A percentile compares a stretch with the other conserved stretches of the same genome.
Conservation (phyloP, 148 eudicot species). For the Rhododendron henanense region DNA sequence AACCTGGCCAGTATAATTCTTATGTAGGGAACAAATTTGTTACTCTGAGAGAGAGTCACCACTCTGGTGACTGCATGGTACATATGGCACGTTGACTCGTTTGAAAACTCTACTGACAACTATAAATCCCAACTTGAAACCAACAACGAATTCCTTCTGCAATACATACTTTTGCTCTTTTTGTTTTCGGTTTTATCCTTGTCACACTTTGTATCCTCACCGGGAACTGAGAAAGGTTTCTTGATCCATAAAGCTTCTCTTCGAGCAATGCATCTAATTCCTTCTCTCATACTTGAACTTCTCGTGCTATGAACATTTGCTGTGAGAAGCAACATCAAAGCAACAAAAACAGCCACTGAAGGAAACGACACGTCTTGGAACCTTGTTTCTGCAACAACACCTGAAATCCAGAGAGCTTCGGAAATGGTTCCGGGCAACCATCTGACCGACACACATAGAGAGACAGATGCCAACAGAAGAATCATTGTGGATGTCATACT, state of each 20-base stretch:
- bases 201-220: not conserved
- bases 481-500: not conserved
- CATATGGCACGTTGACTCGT: not conserved
- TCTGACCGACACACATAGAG: conserved; percentile 2
- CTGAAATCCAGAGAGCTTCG: not conserved
- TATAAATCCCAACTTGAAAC: not conserved
- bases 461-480: conserved; percentile 6
- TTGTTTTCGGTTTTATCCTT: not conserved
- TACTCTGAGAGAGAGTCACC: not conserved
- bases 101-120: not conserved
- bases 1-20: not conserved
- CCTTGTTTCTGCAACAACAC: conserved; percentile 5
- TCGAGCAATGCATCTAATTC: not conserved
- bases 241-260: conserved; percentile 6
- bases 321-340: not conserved
- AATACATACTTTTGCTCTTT: not conserved
- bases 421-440: conserved; percentile 12
- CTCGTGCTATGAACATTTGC: not conserved
- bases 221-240: not conserved
- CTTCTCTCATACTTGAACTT: conserved; percentile 1
- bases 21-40: not conserved
- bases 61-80: not conserved
- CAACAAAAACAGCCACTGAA: not conserved
- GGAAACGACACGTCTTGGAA: not conserved
- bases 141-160: not conserved